Conservation (phyloP, 2,329 filamentous ascomycete genomes). For the Pestalotiopsis sp. region DNA sequence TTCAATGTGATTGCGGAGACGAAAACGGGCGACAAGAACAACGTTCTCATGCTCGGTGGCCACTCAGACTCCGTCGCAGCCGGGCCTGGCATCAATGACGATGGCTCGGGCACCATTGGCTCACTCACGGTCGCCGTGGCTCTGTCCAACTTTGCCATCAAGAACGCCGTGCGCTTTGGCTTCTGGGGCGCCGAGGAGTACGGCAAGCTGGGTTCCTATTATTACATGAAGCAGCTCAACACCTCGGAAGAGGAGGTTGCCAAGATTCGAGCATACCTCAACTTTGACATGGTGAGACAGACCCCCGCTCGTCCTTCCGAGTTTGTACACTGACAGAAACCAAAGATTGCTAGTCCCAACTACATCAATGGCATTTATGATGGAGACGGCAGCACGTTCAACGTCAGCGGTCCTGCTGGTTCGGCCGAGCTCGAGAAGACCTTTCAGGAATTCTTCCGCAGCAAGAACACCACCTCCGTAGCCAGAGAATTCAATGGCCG, state of each 20-base stretch:
- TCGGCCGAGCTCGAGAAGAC: constrained; percentile 61
- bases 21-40: constrained; percentile 47
- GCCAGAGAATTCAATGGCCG: constrained; percentile 58
- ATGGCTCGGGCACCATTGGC: constrained; percentile 56
- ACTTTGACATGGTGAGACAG: constrained; percentile 54
- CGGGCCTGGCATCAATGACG: constrained; percentile 63
- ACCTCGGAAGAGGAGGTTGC: constrained; percentile 43
- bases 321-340: neutral
- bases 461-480: constrained; percentile 44
- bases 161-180: constrained; percentile 51
- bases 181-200: constrained; percentile 57
- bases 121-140: constrained; percentile 47
- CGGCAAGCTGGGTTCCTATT: constrained; percentile 49
- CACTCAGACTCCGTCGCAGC: constrained; percentile 51
- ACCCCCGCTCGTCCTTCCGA: no score
- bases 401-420: constrained; percentile 54
- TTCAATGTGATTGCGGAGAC: constrained; percentile 57
- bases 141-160: constrained; percentile 43
- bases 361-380: constrained; percentile 58
- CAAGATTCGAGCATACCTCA: constrained; percentile 56
- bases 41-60: constrained; percentile 49
- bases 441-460: constrained; percentile 57
- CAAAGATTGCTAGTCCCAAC: constrained; percentile 48
- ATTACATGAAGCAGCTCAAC: constrained; percentile 46
- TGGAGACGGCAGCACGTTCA: constrained; percentile 62